Conservation (phyloP, 164 flowering plant genomes). For the Euptelea pleiosperma region DNA sequence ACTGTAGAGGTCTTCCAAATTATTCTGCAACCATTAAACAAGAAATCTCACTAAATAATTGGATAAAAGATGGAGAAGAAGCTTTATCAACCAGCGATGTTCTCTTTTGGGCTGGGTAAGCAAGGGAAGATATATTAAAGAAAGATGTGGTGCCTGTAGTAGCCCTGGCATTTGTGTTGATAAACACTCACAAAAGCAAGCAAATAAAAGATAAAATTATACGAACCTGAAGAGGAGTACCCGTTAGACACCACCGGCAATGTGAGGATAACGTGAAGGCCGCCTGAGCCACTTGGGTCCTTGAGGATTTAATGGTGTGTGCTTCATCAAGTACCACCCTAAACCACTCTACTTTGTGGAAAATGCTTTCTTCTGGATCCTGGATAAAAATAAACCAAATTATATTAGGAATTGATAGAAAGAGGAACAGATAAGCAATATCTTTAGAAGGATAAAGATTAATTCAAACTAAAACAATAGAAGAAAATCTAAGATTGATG, state of each 20-base stretch:
- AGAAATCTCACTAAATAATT: not conserved
- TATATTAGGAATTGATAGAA: slow-evolving; percentile 7
- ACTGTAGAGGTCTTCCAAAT: slow-evolving; percentile 75
- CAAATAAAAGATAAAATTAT: not conserved
- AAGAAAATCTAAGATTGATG: not conserved
- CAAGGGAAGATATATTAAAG: too few relatives aligned
- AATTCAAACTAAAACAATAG: not conserved
- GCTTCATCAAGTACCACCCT: slow-evolving; percentile 89
- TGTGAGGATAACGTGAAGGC: slow-evolving; percentile 52
- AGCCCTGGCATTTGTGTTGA: not conserved
- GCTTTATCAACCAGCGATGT: too few relatives aligned
- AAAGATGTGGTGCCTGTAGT: too few relatives aligned
- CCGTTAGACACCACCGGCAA: slow-evolving; percentile 88
- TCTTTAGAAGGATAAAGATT: not conserved
- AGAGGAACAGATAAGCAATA: not conserved
- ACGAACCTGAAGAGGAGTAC: slow-evolving; percentile 82
- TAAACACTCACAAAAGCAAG: not conserved
- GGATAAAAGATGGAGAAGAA: not conserved
- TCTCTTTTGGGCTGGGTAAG: too few relatives aligned
- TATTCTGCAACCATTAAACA: slow-evolving; percentile 56
- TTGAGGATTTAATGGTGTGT: slow-evolving; percentile 68
- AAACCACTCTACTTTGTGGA: slow-evolving; percentile 61
- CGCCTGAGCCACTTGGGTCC: slow-evolving; percentile 57
- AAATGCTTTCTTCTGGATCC: slow-evolving; percentile 50
- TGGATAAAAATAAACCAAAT: slow-evolving; percentile 19